Evolutionary conservation across 2,329 filamentous ascomycete genomes (phyloP).

Genomic region (Coniella vitis): DNA sequence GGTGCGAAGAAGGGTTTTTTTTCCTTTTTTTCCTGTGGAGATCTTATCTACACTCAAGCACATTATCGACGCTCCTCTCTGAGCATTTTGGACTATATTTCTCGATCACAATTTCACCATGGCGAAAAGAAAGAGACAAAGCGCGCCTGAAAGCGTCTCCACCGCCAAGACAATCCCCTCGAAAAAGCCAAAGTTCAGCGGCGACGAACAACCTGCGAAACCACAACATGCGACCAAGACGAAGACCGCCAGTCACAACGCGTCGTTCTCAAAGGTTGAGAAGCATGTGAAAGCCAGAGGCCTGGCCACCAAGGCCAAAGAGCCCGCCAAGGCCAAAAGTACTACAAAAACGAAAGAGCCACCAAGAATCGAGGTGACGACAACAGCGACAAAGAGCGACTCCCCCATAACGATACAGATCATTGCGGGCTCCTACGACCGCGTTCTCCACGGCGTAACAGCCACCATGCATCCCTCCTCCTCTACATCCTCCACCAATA

Average conservation of each 20-base stretch:
- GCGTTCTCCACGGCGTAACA: constrained; percentile 82
- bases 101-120: constrained; percentile 11
- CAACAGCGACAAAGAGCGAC: constrained; percentile 28
- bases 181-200: constrained; percentile 10
- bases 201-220: not conserved
- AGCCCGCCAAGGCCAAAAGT: constrained; percentile 10
- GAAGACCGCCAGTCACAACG: too few relatives aligned
- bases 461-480: constrained; percentile 49
- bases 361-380: constrained; percentile 22
- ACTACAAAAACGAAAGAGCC: not conserved
- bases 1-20: not conserved
- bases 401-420: constrained; percentile 61
- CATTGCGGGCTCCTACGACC: constrained; percentile 88
- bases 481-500: not conserved
- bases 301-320: constrained; percentile 3
- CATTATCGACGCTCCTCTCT: not conserved
- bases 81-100: not conserved
- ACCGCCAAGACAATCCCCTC: constrained; percentile 6
- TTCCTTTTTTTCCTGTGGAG: not conserved
- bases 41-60: not conserved
- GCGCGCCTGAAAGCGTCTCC: constrained; percentile 15
- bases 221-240: constrained; percentile 8
- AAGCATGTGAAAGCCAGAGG: constrained; percentile 2
- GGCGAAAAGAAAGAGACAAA: constrained; percentile 26
- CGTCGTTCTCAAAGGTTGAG: too few relatives aligned